phyloP scores from a whole-genome alignment of 73 alveolate genomes.

The Uronychia binucleata region DNA sequence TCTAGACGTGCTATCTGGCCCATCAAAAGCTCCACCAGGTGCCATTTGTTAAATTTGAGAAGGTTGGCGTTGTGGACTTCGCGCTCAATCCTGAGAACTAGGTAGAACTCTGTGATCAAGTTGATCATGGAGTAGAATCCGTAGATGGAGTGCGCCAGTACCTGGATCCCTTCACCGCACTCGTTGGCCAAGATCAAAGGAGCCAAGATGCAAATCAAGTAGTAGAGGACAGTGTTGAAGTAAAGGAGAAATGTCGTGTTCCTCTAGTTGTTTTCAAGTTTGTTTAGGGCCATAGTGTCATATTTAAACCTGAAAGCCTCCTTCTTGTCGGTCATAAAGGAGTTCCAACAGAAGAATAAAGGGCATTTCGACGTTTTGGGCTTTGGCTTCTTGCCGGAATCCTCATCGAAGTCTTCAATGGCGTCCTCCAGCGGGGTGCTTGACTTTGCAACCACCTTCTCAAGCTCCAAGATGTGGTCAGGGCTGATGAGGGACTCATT shows the following conservation, averaged over 20 bases:
- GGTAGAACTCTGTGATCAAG: not conserved
- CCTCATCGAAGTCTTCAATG: too few relatives aligned
- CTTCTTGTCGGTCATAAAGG: not conserved
- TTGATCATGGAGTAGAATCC: not conserved
- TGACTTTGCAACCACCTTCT: too few relatives aligned
- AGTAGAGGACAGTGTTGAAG: not conserved
- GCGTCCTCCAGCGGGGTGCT: too few relatives aligned
- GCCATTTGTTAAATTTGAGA: not conserved
- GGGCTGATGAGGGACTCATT: too few relatives aligned
- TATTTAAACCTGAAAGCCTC: constrained; percentile 4
- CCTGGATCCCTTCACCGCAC: not conserved
- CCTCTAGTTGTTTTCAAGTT: not conserved
- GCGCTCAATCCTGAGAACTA: not conserved
- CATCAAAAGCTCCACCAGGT: not conserved
- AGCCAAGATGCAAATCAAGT: not conserved
- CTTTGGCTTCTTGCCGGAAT: too few relatives aligned
- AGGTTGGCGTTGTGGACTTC: not conserved
- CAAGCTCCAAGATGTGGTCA: too few relatives aligned
- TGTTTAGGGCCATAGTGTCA: not conserved
- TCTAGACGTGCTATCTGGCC: not conserved
- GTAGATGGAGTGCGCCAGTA: not conserved
- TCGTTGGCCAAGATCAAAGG: not conserved
- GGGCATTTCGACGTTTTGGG: too few relatives aligned
- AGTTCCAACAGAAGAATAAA: not conserved
- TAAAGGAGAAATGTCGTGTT: not conserved